Evolutionary conservation across 192 early-diverging fungal genomes (phyloP), one percentile per base, ranked within the genome.

Genomic region (Phlyctochytrium planicorne): DNA sequence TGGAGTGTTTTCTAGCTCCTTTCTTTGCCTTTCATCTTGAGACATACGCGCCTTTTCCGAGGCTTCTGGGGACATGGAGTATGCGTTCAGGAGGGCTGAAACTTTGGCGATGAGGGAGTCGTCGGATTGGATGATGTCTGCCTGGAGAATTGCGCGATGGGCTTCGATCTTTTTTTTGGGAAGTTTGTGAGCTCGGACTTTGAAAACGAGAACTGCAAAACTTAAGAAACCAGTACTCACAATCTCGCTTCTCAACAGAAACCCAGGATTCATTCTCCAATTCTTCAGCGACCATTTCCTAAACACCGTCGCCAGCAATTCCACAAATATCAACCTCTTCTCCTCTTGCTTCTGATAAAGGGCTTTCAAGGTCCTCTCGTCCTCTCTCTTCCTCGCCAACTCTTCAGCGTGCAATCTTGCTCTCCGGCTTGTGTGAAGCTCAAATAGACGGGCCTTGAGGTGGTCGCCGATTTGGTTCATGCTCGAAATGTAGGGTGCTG

Each of bases 301-400:
- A 69, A 80, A 84, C 1, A 76, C 60, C 3, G 80, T 75, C 2
- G 70, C 59, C 32, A 79, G 66, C 29, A 84, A 67, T 62, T 84
- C 76, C 10, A 33, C 53, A 36, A 80, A 80, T 3, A 69, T 59
- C 29, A 40, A 29, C 1, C 66, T 53, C 50, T 72, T 67, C 60
- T 84, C 80, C 24, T 69, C 74, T 31, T 62, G 62, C 35, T 78
- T 69, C 24, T 74, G 76, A 2, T 56, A 59, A 29, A 65, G 68
- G 16, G 79, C 63, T 53, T 63, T 61, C 37, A 60, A 55, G 25
- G 47, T 33, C 1, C 80, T 69, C 23, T 77, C 80, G 34, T 75
- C 71, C 17, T 82, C 82, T 30, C 74, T 70, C 40, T 75, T 74
- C 30, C 68, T 61, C 25, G 71, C 76, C 50, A 75, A 25, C 34